Evolutionary conservation across 768 basidiomycete species (phyloP).

Genomic region (Macrolepiota albuminosa): DNA sequence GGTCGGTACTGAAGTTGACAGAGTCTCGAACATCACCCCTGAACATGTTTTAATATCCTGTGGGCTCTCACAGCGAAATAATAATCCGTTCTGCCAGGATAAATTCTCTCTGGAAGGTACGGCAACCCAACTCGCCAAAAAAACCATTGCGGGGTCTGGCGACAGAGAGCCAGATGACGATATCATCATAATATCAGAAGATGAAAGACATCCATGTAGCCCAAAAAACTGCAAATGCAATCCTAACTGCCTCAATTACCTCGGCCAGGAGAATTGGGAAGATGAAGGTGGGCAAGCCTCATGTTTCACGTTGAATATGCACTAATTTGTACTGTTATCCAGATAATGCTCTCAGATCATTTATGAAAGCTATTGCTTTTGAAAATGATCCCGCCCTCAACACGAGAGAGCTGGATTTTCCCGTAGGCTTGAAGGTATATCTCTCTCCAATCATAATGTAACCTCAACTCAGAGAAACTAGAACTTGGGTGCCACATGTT

Average conservation of each 20-base stretch:
- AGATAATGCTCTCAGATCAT: conserved; percentile 50
- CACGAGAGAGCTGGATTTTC: conserved; percentile 48
- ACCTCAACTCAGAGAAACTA: conserved; percentile 21
- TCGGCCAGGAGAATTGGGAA: conserved; percentile 84
- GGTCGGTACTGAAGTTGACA: conserved; percentile 64
- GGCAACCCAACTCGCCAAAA: conserved; percentile 4
- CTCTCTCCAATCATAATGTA: neutral
- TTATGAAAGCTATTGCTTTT: conserved; percentile 46
- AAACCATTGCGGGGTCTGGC: conserved; percentile 11
- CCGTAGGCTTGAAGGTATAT: conserved; percentile 74
- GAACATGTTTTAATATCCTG: conserved; percentile 67
- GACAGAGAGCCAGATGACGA: conserved; percentile 53
- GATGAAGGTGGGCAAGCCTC: conserved; percentile 44
- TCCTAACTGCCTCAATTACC: conserved; percentile 82
- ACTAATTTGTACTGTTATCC: conserved; percentile 9
- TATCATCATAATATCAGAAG: conserved; percentile 67
- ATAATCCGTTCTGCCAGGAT: conserved; percentile 52
- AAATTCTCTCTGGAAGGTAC: conserved; percentile 33
- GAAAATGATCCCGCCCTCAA: conserved; percentile 50
- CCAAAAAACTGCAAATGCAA: conserved; percentile 69
- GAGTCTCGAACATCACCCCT: conserved; percentile 53
- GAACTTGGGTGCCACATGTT: conserved; percentile 98
- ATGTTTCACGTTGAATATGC: conserved; percentile 3
- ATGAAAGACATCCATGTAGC: conserved; percentile 51
- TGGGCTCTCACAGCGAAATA: conserved; percentile 53